These are phyloP conservation scores for Euphrasia arctica DNA, from an alignment of 305 asterid genomes.

Conservation along the genomic window DNA sequence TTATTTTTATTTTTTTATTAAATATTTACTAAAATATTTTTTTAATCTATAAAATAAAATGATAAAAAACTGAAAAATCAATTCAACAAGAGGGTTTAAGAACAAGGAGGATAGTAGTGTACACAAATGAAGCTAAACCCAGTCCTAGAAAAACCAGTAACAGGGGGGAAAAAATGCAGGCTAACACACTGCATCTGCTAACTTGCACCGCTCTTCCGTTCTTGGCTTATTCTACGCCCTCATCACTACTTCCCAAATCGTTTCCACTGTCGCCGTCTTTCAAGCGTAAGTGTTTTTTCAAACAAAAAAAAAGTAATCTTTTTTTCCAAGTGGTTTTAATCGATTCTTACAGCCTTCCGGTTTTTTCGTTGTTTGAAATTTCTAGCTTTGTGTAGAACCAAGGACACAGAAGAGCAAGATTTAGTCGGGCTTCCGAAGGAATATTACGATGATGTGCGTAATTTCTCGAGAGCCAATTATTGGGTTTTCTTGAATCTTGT, in stretches of 20 bases:
- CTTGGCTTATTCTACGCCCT: slow-evolving; percentile 25
- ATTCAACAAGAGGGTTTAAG: no score
- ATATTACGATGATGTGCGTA: slow-evolving; percentile 73
- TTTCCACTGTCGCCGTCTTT: slow-evolving; percentile 27
- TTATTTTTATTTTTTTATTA: no score
- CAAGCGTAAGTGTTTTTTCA: slow-evolving; percentile 30
- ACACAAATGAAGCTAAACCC: slow-evolving; percentile 8
- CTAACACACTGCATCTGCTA: slow-evolving; percentile 34
- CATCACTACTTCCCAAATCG: slow-evolving; percentile 25
- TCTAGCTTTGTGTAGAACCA: slow-evolving; percentile 47
- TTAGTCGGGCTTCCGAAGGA: slow-evolving; percentile 74
- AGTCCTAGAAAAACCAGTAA: neutral
- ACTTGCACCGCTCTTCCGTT: slow-evolving; percentile 34
- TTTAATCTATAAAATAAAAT: no score
- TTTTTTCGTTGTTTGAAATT: slow-evolving; percentile 12
- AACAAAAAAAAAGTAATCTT: slow-evolving; percentile 7
- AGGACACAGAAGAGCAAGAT: slow-evolving; percentile 53
- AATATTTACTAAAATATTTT: no score
- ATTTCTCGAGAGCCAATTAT: neutral
- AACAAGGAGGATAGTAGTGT: neutral
- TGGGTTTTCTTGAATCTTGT: neutral
- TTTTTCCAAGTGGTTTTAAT: neutral
- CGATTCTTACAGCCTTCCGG: no score
- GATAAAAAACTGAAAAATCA: no score
- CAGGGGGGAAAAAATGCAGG: slow-evolving; percentile 36